phyloP scores from a whole-genome alignment of 1,284 basidiomycete species.

The Cutaneotrichosporon spelunceum region DNA sequence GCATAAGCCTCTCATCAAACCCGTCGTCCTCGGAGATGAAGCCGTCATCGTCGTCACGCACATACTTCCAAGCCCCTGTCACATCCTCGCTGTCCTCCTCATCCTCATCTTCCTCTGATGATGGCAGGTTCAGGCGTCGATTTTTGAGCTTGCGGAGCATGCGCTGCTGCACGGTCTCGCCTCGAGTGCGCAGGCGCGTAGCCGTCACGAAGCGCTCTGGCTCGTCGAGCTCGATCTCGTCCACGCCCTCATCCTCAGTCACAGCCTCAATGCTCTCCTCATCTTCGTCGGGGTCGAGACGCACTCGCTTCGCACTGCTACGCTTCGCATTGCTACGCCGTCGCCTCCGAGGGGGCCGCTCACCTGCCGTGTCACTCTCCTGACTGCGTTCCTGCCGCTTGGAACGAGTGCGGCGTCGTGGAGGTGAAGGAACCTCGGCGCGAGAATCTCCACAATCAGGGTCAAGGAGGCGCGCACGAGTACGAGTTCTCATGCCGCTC shows the following conservation, averaged over 20 bases:
- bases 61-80: slow-evolving; percentile 36
- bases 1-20: slow-evolving; percentile 56
- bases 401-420: background rate
- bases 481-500: background rate
- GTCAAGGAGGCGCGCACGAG: too few species aligned
- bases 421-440: background rate
- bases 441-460: background rate
- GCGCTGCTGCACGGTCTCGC: slow-evolving; percentile 36
- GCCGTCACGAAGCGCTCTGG: slow-evolving; percentile 55
- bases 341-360: background rate
- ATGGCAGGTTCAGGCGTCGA: slow-evolving; percentile 20
- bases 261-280: slow-evolving; percentile 24
- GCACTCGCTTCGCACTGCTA: background rate
- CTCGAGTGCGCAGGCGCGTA: slow-evolving; percentile 32
- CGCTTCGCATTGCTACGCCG: background rate
- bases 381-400: background rate
- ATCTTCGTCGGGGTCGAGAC: slow-evolving; percentile 31
- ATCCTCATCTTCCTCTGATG: slow-evolving; percentile 16
- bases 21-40: slow-evolving; percentile 70
- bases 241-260: slow-evolving; percentile 56
- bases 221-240: slow-evolving; percentile 58
- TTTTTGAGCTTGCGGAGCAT: slow-evolving; percentile 37
- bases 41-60: slow-evolving; percentile 52
- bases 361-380: background rate
- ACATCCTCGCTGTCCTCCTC: slow-evolving; percentile 34